phyloP scores from a whole-genome alignment of 2,329 filamentous ascomycete genomes.

The Cordyceps cicadae region DNA sequence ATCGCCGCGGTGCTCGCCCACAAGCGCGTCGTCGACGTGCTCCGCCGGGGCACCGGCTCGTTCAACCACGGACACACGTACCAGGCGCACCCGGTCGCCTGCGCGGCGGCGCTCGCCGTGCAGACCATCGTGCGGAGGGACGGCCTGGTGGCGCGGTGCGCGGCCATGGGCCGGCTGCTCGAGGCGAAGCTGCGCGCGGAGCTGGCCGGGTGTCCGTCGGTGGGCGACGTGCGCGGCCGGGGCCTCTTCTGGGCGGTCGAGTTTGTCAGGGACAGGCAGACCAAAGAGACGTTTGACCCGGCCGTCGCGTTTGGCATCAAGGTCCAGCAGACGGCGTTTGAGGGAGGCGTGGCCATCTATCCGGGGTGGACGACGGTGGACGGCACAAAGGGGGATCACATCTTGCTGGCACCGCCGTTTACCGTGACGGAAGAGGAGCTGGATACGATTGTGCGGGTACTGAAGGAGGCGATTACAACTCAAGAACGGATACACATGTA shows the following conservation, averaged over 20 bases:
- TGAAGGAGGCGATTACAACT: neutral
- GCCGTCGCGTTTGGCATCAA: constrained; percentile 19
- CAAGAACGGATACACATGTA: constrained; percentile 2
- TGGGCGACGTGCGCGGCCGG: constrained; percentile 32
- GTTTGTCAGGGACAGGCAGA: constrained; percentile 32
- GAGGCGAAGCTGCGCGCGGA: constrained; percentile 19
- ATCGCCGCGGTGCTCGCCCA: constrained; percentile 47
- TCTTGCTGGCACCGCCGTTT: constrained; percentile 62
- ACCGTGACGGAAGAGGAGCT: constrained; percentile 40
- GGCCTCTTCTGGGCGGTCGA: constrained; percentile 41
- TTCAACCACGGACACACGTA: constrained; percentile 53
- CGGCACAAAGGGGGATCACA: constrained; percentile 56
- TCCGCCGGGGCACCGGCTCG: constrained; percentile 37
- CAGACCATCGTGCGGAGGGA: constrained; percentile 30
- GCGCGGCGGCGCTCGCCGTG: constrained; percentile 30
- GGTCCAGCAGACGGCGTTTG: constrained; percentile 23
- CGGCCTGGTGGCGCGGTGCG: constrained; percentile 25
- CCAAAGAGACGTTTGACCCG: constrained; percentile 28
- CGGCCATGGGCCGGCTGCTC: constrained; percentile 23
- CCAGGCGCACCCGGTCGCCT: constrained; percentile 29
- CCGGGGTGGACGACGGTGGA: constrained; percentile 53
- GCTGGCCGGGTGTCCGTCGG: constrained; percentile 24
- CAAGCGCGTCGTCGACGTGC: constrained; percentile 38
- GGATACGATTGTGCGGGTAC: constrained; percentile 11
- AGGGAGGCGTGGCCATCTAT: constrained; percentile 43